phyloP scores from a whole-genome alignment of 2,329 filamentous ascomycete genomes.

The Sphaceloma murrayae region DNA sequence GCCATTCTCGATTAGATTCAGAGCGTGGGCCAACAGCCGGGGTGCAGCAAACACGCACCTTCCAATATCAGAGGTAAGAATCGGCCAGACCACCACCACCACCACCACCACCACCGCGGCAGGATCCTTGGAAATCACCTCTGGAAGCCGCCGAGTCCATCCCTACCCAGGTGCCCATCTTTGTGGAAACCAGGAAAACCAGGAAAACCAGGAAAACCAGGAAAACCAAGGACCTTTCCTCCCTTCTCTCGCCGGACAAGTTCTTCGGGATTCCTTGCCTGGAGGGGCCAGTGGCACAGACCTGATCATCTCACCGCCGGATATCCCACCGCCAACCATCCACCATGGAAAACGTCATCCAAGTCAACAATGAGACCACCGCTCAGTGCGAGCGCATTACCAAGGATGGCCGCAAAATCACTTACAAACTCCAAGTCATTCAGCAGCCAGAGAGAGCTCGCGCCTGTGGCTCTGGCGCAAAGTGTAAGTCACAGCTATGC shows the following conservation, averaged over 20 bases:
- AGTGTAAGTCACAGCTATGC: conserved; percentile 73
- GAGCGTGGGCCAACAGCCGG: neutral
- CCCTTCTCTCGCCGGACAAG: conserved; percentile 29
- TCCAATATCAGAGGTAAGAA: neutral
- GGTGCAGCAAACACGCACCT: neutral
- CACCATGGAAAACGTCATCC: conserved; percentile 33
- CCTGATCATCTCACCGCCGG: neutral
- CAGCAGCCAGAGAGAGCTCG: conserved; percentile 91
- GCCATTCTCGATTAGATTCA: neutral
- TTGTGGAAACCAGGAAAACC: no score
- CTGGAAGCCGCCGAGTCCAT: conserved; percentile 21
- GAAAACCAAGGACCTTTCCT: no score
- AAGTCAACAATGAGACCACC: conserved; percentile 48
- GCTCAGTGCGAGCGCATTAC: conserved; percentile 51
- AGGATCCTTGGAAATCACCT: neutral
- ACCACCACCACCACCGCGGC: conserved; percentile 1
- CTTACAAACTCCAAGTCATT: conserved; percentile 74
- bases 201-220: no score
- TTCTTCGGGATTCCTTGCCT: conserved; percentile 18
- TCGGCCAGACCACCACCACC: neutral
- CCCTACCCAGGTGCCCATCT: no score
- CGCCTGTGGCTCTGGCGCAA: conserved; percentile 89
- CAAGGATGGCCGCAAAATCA: conserved; percentile 64
- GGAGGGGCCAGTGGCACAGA: conserved; percentile 16
- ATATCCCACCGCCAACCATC: neutral